Base-by-base conservation (phyloP, 2,329 filamentous ascomycete species). In the Dothideomycetidae sp. region DNA sequence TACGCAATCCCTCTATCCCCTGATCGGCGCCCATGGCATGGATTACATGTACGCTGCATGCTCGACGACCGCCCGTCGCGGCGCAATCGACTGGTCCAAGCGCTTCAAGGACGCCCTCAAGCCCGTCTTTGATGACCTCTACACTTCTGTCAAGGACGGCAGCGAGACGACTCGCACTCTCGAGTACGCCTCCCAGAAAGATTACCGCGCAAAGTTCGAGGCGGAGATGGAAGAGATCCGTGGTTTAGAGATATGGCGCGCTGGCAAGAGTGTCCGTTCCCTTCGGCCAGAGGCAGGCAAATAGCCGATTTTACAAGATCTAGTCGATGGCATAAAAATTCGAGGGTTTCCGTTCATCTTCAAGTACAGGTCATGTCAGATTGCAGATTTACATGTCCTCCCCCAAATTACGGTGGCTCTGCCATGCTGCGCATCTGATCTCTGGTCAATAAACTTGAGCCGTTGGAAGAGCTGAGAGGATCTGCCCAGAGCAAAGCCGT, bases 11-110 rank as follows among this genome's bases (percentile, higher is more conserved):
- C 73, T 98, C 58, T 98, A 98, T 75, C 90, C 90, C 48, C 74
- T 98, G 59, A 98, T 98, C 58, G 90, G 88, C 59, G 76, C 75
- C 67, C 81, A 96, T 68, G 90, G 90, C 59, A 96, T 98, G 90
- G 90, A 98, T 73, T 98, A 92, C 85, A 98, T 98, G 90, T 98
- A 92, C 72, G 86, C 88, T 62, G 90, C 90, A 51, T 98, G 90
- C 81, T 96, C 88, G 47, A 98, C 90, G 60, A 98, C 90, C 42
- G 90, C 90, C 58, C 84, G 90, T 59, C 86, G 90, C 60, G 90
- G 90, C 66, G 90, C 90, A 67, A 93, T 98, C 61, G 90, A 98
- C 75, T 98, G 90, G 90, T 88, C 80, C 61, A 78, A 79, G 64
- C 74, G 73, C 61, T 98, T 98, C 84, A 94, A 94, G 81, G 81